Percentiles rank a stretch among this genome's conserved stretches.
phyloP scores from a whole-genome alignment of 208 protist species.

The Wallacemonas sp. region DNA sequence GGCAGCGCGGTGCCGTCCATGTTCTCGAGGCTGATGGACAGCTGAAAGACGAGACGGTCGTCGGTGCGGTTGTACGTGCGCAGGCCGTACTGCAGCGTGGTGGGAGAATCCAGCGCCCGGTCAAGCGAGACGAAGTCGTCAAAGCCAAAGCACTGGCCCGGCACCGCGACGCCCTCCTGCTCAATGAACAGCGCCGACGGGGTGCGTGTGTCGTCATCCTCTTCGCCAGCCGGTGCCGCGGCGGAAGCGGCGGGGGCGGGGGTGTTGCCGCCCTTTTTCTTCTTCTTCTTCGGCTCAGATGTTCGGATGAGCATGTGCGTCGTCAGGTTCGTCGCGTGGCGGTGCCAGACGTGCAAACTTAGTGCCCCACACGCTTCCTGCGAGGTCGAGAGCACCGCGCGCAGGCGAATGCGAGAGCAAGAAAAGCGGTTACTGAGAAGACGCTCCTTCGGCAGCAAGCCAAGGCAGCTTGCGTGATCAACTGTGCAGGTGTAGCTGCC shows the following conservation, averaged over 20 bases:
- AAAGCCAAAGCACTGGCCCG: conserved; percentile 67
- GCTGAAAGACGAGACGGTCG: conserved; percentile 74
- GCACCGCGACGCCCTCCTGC: conserved; percentile 35
- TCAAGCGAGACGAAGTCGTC: conserved; percentile 43
- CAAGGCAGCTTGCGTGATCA: conserved; percentile 67
- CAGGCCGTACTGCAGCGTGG: conserved; percentile 48
- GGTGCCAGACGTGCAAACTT: conserved; percentile 70
- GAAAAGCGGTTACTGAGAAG: conserved; percentile 79
- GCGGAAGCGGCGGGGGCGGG: background rate
- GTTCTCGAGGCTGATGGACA: conserved; percentile 40
- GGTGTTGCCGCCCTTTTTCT: conserved; percentile 27
- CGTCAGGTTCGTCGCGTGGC: conserved; percentile 34
- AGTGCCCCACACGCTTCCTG: conserved; percentile 20
- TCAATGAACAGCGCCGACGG: conserved; percentile 61
- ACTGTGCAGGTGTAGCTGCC: conserved; percentile 78
- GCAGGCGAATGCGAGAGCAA: conserved; percentile 77
- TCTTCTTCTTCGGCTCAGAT: conserved; percentile 75
- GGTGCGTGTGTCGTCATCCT: conserved; percentile 17
- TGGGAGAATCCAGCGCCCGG: conserved; percentile 43
- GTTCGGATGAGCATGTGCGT: conserved; percentile 54
- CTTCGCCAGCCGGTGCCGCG: conserved; percentile 1
- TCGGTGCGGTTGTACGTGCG: conserved; percentile 68
- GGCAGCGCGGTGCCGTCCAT: conserved; percentile 29
- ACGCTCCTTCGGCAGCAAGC: conserved; percentile 43
- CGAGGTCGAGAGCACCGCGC: conserved; percentile 42